phyloP scores from a whole-genome alignment of 2,329 filamentous ascomycete species.

The Periglandula ipomoeae region DNA sequence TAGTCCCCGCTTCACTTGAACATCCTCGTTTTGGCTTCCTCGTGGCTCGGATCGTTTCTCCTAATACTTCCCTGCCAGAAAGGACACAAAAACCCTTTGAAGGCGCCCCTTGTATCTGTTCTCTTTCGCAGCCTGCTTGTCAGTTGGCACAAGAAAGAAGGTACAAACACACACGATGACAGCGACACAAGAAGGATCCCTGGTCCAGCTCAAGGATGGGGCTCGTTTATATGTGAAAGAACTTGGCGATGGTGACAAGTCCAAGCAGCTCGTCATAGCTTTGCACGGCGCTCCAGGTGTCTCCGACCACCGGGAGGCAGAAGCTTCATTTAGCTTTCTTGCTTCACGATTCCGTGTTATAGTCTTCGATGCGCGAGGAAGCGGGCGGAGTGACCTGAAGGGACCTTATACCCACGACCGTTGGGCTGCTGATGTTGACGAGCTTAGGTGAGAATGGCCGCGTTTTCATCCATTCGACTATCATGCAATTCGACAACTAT shows the following conservation, averaged over 20 bases:
- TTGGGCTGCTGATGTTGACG: slow-evolving; percentile 17
- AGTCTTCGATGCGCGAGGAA: slow-evolving; percentile 17
- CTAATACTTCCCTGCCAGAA: neutral
- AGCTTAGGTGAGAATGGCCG: slow-evolving; percentile 12
- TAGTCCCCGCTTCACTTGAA: too few species aligned
- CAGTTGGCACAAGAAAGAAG: neutral
- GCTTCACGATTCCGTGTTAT: slow-evolving; percentile 12
- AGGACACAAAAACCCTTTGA: neutral
- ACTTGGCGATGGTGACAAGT: slow-evolving; percentile 10
- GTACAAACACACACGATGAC: neutral
- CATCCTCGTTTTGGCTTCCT: too few species aligned
- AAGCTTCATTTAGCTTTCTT: slow-evolving; percentile 13
- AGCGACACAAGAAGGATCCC: neutral
- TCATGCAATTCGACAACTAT: neutral
- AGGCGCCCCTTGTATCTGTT: neutral
- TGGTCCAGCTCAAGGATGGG: slow-evolving; percentile 14
- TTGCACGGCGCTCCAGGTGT: slow-evolving; percentile 16
- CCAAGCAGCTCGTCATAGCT: slow-evolving; percentile 14
- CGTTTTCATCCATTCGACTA: neutral
- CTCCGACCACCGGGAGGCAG: slow-evolving; percentile 13
- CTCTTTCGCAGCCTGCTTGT: neutral
- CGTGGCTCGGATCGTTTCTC: too few species aligned
- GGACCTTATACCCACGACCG: slow-evolving; percentile 15
- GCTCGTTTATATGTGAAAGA: slow-evolving; percentile 11
- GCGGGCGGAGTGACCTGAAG: slow-evolving; percentile 15